Base-by-base conservation (phyloP, 768 basidiomycete species). In the Plicaturopsis crispa region DNA sequence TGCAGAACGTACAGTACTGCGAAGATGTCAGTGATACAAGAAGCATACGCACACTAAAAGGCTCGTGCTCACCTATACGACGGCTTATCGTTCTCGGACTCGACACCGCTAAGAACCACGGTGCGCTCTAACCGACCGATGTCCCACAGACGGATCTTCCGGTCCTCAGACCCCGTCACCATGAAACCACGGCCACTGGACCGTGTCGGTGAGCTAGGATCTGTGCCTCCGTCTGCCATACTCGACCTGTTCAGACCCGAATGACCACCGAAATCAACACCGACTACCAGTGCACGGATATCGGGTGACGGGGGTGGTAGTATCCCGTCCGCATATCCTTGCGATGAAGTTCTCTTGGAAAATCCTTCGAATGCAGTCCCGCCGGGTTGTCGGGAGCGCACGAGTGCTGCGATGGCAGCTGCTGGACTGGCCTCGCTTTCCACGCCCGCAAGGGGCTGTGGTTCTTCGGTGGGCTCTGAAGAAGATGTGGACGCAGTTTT, bases 111-210 rank as follows among this genome's bases (percentile, higher is more conserved):
- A 39, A 98, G 61, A 14, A 97, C 71, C 0, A 73, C 67, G 8
- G 91, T 89, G 21, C 80, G 73, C 41, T 86, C 80, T 19, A 80
- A 56, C 48, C 71, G 75, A 6, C 67, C 75, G 41, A 96, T 55
- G 57, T 98, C 92, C 92, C 91, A 97, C 45, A 89, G 67, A 18
- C 90, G 71, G 28, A 99, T 69, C 48, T 80, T 82, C 35, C 83
- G 73, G 59, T 99, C 96, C 49, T 93, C 88, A 0, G 92, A 94
- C 1, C 89, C 94, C 17, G 76, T 90, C 20, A 97, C 61, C 57
- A 94, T 69, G 55, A 80, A 97, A 0, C 86, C 89, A 23, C 73
- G 66, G 17, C 62, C 61, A 18, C 52, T 45, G 22, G 65, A 61
- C 16, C 69, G 62, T n/a, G 60, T 58, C 14, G 65, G 57, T 10